Evolutionary conservation across 2,329 filamentous ascomycete species (phyloP), one percentile per base, ranked within the genome.

Genomic region (Colletotrichum lentis): DNA sequence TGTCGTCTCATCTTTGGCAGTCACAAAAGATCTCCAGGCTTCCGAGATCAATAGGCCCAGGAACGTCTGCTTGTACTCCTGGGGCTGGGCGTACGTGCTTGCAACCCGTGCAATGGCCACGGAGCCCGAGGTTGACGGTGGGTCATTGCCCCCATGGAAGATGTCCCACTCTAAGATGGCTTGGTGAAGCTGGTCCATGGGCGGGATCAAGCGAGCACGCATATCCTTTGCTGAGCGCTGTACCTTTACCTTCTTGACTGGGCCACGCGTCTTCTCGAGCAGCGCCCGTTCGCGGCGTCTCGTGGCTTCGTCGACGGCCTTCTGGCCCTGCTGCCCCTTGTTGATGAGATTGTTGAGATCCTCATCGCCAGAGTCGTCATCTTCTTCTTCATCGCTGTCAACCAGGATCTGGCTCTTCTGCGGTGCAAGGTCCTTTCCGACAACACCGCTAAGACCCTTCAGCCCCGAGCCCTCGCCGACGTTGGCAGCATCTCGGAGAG

Each of bases 21-120:
- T 94, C 58, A 96, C 90, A 76, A 99, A 96, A 5, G 92, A 92
- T 76, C 96, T 92, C 96, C 96, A 99, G 37, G 95, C 95, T 82
- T 99, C 96, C 31, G 97, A 90, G 37, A 96, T 89, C 41, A 99
- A 85, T 24, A 99, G 84, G 6, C 95, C 94, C 72, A 96, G 90
- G 78, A 99, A 99, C 0, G 94, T 97, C 67, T 88, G 85, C 76
- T 96, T 92, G 76, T 99, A 99, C 57, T 92, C 89, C 50, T 82
- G 81, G 0, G 94, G 91, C 72, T 93, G 90, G 35, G 83, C 78
- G 79, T 97, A 99, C 0, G 88, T 88, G 69, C 92, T 90, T 5
- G 91, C 89, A 12, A 99, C 95, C 62, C 88, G 84, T 54, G 85
- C 88, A 75, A 95, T 97, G 52, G 88, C 85, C 37, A 69, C 37